Conservation (phyloP, 2,329 filamentous ascomycete genomes). For the Fusarium irregulare region DNA sequence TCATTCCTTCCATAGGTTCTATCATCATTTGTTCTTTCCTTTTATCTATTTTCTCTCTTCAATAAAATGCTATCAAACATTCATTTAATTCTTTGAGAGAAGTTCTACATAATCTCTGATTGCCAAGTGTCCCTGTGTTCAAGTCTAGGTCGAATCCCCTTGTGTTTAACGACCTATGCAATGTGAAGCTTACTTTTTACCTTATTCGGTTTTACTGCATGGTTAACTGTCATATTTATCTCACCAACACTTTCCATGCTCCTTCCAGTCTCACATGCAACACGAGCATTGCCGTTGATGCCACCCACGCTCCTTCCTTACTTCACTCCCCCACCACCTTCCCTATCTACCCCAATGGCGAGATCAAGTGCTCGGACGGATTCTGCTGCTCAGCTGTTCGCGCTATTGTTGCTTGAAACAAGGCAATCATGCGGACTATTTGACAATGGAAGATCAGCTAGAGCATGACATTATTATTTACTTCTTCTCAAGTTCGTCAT, state of each 20-base stretch:
- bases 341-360: slow-evolving; percentile 22
- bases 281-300: slow-evolving; percentile 6
- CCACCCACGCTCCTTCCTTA: slow-evolving; percentile 3
- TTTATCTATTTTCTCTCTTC: too few relatives aligned
- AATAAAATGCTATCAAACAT: not conserved
- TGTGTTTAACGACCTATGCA: not conserved
- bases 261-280: slow-evolving; percentile 12
- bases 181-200: slow-evolving; percentile 1
- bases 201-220: not conserved
- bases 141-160: not conserved
- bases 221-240: slow-evolving; percentile 11
- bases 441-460: not conserved
- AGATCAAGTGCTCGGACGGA: slow-evolving; percentile 10
- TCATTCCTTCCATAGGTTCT: not conserved
- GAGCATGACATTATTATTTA: not conserved
- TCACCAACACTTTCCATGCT: slow-evolving; percentile 9
- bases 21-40: not conserved
- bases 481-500: not conserved
- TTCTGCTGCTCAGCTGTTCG: slow-evolving; percentile 25
- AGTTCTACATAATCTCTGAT: too few relatives aligned
- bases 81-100: not conserved
- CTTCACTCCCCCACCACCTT: slow-evolving; percentile 18
- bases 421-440: slow-evolving; percentile 16
- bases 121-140: not conserved
- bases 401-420: slow-evolving; percentile 13